These are phyloP conservation scores for Eucalyptus rudis DNA, from an alignment of 345 rosid species.

Conservation along the genomic window DNA sequence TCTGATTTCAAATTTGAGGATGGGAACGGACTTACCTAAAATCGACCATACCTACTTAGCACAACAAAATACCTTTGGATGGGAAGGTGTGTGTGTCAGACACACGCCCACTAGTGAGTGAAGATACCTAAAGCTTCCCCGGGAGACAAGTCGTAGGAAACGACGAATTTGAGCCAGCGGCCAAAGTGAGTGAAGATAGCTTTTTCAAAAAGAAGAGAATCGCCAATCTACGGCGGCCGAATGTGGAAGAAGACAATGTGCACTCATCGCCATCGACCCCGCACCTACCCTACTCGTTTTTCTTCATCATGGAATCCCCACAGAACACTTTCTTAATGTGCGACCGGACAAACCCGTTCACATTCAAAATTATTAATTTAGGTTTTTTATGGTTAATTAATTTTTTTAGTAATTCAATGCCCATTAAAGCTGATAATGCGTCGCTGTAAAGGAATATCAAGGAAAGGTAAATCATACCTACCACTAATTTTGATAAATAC, in stretches of 20 bases:
- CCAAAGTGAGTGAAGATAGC: background rate
- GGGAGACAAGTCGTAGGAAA: background rate
- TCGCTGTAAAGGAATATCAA: background rate
- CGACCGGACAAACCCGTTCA: background rate
- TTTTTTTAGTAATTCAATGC: background rate
- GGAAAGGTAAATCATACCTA: background rate
- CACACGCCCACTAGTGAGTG: background rate
- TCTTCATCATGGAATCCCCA: background rate
- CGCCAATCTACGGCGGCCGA: background rate
- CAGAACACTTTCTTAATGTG: background rate
- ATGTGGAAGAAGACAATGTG: background rate
- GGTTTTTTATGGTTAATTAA: background rate
- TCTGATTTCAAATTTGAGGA: background rate
- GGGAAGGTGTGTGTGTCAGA: background rate
- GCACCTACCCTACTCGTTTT: background rate
- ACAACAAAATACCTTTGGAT: background rate
- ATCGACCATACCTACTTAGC: background rate
- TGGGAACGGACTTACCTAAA: background rate
- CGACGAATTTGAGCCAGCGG: background rate
- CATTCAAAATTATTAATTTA: background rate
- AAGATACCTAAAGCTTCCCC: background rate
- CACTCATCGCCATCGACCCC: background rate
- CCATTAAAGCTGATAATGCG: background rate
- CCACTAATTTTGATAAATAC: rapidly evolving
- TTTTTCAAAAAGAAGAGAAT: background rate